These are phyloP conservation scores for Extremus antarcticus DNA, from an alignment of 495 filamentous ascomycete species.

Conservation along the genomic window DNA sequence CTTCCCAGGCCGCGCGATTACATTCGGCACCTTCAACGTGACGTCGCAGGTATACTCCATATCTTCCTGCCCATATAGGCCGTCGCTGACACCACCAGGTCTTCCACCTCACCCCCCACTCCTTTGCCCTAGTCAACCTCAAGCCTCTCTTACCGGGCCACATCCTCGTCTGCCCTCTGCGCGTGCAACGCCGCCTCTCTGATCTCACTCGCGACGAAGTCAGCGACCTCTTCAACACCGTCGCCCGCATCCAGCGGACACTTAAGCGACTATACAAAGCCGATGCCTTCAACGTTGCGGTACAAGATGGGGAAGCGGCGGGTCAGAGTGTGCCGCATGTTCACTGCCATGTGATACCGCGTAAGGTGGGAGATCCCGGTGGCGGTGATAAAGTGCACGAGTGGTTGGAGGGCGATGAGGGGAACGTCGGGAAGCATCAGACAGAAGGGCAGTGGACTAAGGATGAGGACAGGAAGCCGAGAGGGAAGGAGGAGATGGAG, in stretches of 20 bases:
- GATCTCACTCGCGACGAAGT: constrained; percentile 66
- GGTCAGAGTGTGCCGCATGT: constrained; percentile 88
- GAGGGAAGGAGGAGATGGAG: constrained; percentile 66
- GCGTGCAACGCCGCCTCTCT: constrained; percentile 55
- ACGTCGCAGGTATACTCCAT: constrained; percentile 42
- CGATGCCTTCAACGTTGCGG: constrained; percentile 69
- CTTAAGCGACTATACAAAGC: constrained; percentile 55
- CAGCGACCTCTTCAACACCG: constrained; percentile 72
- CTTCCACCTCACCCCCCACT: constrained; percentile 69
- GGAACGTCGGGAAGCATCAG: constrained; percentile 58
- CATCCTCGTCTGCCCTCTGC: constrained; percentile 65
- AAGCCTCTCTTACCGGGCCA: constrained; percentile 92
- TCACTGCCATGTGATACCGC: constrained; percentile 87
- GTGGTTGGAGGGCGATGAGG: constrained; percentile 72
- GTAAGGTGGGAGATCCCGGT: constrained; percentile 48
- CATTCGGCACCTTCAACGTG: constrained; percentile 56
- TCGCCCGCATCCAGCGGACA: constrained; percentile 70
- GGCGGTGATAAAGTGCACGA: constrained; percentile 62
- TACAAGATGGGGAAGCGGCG: constrained; percentile 81
- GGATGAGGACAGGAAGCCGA: constrained; percentile 56
- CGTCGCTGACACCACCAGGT: constrained; percentile 42
- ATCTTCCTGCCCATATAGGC: neutral
- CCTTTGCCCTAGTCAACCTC: constrained; percentile 83
- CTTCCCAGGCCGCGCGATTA: constrained; percentile 27
- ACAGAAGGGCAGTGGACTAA: constrained; percentile 39